Evolutionary conservation across 306 rosid species (phyloP), one percentile per base, ranked within the genome.

Genomic region (Lagenaria siceraria): DNA sequence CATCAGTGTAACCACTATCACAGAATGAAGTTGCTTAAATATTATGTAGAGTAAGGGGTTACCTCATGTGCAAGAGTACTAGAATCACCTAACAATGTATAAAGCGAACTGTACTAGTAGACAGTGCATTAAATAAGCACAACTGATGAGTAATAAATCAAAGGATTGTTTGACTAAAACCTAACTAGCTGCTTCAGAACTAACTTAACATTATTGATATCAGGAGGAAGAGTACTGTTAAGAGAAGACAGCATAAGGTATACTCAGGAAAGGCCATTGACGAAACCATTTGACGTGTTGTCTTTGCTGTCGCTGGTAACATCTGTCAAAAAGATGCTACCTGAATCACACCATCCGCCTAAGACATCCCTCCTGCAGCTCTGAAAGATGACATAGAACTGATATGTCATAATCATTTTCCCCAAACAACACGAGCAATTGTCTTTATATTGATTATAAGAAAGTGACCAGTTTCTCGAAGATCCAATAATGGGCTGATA

Each of bases 341-440:
- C 96, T 0, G 96, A 87, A 81, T 91, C 98, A 55, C 94, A 88
- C 97, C 97, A 93, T 81, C 98, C 97, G 55, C 96, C 96, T 74
- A 93, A 60, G 81, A 93, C 85, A 84, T 91, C 98, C 83, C 84
- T 86, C 76, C 84, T 80, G 77, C 78, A 80, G 87, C 96, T 81
- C 98, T 93, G 92, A 80, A 87, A 85, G 35, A 13, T 46, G 59
- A 69, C 55, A 12, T 25, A 69, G 35, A 69, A 69, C 55, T 82
- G 78, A 82, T 74, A 82, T 21, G 55, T 29, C 69, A 55, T 55
- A 18, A 38, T 75, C 63, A 53, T 60, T 60, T 33, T 55, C 49
- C 46, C 65, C 42, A 33, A 56, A 42, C 38, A 38, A 49, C 42
- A 60, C 46, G 63, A 42, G 29, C 21, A 68, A 36, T 65, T 83